phyloP scores from a whole-genome alignment of 495 filamentous ascomycete species.

The Cenococcum geophilum region DNA sequence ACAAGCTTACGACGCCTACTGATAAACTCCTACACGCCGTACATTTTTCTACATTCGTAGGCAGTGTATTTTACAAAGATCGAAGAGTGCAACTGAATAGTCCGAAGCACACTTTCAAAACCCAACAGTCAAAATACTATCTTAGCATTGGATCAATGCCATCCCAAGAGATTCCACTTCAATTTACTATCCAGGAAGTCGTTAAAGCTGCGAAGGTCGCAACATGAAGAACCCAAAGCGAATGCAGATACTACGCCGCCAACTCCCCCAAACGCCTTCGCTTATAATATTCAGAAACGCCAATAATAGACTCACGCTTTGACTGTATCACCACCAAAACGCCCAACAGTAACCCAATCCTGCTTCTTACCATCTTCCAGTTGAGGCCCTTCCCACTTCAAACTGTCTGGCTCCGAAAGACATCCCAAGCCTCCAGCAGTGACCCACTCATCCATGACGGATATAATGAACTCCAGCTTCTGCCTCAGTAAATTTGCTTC shows the following conservation, averaged over 20 bases:
- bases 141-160: neutral
- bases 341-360: conserved; percentile 80
- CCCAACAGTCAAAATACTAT: neutral
- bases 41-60: too few relatives aligned
- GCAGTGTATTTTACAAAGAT: too few relatives aligned
- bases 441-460: conserved; percentile 68
- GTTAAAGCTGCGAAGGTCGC: neutral
- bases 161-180: neutral
- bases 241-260: neutral
- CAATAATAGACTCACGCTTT: conserved; percentile 6
- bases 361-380: conserved; percentile 64
- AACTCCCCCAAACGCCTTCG: neutral
- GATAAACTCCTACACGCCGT: too few relatives aligned
- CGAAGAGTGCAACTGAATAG: too few relatives aligned
- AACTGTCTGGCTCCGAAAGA: conserved; percentile 45
- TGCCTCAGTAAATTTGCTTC: conserved; percentile 71
- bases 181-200: neutral
- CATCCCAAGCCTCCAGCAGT: conserved; percentile 60
- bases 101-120: too few relatives aligned
- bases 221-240: neutral
- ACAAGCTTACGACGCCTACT: too few relatives aligned
- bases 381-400: conserved; percentile 63
- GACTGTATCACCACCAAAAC: conserved; percentile 59
- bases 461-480: conserved; percentile 70
- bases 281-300: conserved; percentile 1